Evolutionary conservation across 768 basidiomycete species (phyloP), one percentile per base, ranked within the genome.

Genomic region (Trametes gibbosa): DNA sequence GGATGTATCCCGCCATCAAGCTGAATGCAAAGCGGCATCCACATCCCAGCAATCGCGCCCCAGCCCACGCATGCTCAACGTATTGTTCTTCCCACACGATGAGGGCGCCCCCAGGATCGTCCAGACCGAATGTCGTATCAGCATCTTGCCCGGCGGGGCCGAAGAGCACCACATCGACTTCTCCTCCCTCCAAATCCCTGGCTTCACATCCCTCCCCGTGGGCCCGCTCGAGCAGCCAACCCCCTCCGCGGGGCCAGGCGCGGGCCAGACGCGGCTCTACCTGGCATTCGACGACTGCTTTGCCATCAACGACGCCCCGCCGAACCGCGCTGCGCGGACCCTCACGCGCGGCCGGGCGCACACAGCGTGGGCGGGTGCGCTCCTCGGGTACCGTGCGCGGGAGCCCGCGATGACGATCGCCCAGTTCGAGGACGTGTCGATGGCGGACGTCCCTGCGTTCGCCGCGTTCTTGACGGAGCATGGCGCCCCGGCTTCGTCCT

Each of bases 301-400:
- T 25, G 45, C 43, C 8, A 7, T 41, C 40, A 39, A 41, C 17
- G 46, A 19, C 37, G 17, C 55, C 5, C 55, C 46, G 16, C n/a
- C 24, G 23, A 49, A 56, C 47, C 55, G 23, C 39, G 55, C 55
- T 16, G 37, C 37, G 39, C 21, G 25, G 6, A 8, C 12, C 24
- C 43, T 35, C 42, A 43, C 41, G 19, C 27, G 27, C n/a, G 27
- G 52, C 8, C 16, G 41, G 14, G 35, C 55, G 24, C 37, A 13
- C 12, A 16, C 37, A 12, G 7, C 12, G 13, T 41, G 35, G 39
- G 43, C 43, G 9, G 54, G 54, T 13, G 25, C 29, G 9, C 14
- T 56, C 2, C n/a, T 56, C 24, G 54, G 54, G 19, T 56, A 39
- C 46, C 54, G 54, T 35, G 54, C 54, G 9, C 35, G 46, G 35